A percentile compares a stretch with the other conserved stretches of the same genome.
Evolutionary conservation across 345 rosid genomes (phyloP).

Genomic region (Syzygium aqueum): DNA sequence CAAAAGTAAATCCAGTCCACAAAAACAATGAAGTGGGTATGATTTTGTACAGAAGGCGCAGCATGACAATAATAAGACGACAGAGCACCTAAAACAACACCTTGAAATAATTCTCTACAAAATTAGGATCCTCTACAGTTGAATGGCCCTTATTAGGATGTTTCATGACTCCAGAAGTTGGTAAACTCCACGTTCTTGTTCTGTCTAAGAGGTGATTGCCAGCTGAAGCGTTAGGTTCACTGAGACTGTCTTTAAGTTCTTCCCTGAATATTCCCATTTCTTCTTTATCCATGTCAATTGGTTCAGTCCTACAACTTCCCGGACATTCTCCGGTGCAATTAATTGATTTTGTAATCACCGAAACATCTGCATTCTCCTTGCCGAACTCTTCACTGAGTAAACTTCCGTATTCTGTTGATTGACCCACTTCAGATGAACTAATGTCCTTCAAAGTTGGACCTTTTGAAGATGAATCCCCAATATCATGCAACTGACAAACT

Average conservation of each 20-base stretch:
- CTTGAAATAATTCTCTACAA: constrained; percentile 93
- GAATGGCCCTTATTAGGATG: constrained; percentile 46
- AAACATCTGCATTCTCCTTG: constrained; percentile 8
- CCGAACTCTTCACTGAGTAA: constrained; percentile 10
- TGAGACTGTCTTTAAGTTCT: constrained; percentile 17
- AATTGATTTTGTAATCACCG: constrained; percentile 15
- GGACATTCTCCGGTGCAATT: constrained; percentile 12
- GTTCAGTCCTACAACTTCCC: constrained; percentile 18
- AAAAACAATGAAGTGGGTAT: neutral
- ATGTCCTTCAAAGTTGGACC: constrained; percentile 23
- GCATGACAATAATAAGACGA: neutral
- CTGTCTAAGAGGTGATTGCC: constrained; percentile 18
- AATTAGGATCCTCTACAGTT: constrained; percentile 75
- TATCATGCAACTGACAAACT: constrained; percentile 21
- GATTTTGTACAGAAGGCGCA: neutral
- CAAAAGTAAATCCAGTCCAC: neutral
- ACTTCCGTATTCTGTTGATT: constrained; percentile 11
- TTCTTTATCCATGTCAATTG: constrained; percentile 15
- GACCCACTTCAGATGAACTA: constrained; percentile 16
- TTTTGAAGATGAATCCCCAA: constrained; percentile 22
- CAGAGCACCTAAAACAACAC: constrained; percentile 18
- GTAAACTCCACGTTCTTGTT: constrained; percentile 14
- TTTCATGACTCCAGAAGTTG: constrained; percentile 18
- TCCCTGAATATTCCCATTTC: constrained; percentile 14
- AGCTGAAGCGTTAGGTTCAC: constrained; percentile 18